These are phyloP conservation scores for Metschnikowia baotianmanensis DNA, from an alignment of 805 yeast species.

Conservation along the genomic window DNA sequence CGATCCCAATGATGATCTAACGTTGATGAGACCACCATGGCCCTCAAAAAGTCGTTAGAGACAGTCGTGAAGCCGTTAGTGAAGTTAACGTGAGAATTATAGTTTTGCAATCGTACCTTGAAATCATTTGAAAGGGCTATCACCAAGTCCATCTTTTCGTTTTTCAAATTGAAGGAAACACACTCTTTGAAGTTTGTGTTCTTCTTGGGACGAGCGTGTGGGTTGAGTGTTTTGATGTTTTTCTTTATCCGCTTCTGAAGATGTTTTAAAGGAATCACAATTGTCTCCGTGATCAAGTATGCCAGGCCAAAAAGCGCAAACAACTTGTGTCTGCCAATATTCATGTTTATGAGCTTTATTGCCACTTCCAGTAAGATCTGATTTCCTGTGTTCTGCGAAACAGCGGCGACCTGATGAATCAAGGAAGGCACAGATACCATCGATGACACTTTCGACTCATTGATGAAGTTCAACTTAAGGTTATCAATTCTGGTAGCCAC, in stretches of 20 bases:
- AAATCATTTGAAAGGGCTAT: conserved; percentile 14
- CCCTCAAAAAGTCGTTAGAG: conserved; percentile 10
- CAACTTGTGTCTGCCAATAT: conserved; percentile 30
- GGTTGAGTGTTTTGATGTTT: conserved; percentile 18
- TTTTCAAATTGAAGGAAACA: conserved; percentile 2
- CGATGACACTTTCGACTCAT: conserved; percentile 14
- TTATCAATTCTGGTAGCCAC: conserved; percentile 16
- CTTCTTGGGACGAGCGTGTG: neutral
- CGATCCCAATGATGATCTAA: conserved; percentile 16
- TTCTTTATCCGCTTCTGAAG: conserved; percentile 24
- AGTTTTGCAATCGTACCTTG: conserved; percentile 20
- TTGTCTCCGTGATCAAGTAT: conserved; percentile 29
- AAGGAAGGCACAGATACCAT: conserved; percentile 25
- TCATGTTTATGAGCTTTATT: conserved; percentile 19
- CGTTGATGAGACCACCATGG: conserved; percentile 12
- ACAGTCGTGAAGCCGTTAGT: neutral
- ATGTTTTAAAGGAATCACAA: conserved; percentile 28
- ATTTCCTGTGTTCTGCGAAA: neutral
- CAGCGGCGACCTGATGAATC: conserved; percentile 11
- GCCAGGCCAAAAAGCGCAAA: conserved; percentile 34
- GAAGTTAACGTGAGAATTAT: neutral
- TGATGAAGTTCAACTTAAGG: conserved; percentile 17
- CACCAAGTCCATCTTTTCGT: conserved; percentile 15
- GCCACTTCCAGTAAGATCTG: conserved; percentile 3
- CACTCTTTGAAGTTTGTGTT: neutral